Base-by-base conservation (phyloP, 164 flowering plant species). In the Nymphaea thermarum region DNA sequence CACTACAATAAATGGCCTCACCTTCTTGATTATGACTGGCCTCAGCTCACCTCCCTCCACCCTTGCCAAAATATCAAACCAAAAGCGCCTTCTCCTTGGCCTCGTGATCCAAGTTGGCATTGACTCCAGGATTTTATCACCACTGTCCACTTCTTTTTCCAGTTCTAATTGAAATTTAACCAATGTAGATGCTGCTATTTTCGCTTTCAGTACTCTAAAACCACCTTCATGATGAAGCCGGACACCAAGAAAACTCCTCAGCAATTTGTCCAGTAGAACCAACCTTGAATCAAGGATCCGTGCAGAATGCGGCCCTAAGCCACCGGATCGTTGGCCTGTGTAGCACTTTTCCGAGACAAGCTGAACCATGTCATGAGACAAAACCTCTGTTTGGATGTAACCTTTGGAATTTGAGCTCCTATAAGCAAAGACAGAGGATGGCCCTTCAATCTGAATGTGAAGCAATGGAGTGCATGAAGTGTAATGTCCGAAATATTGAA, bases 101-200 rank as follows among this genome's bases (percentile, higher is more conserved):
- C 72, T 84, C 15, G 91, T 88, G 78, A 88, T 85, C 92, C 92
- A 88, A 64, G 84, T 82, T 14, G 81, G 84, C 74, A 80, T 44
- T 43, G 72, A 75, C 4, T 70, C 68, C 69, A 69, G 64, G 41
- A 64, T 45, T 7, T 70, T 67, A 42, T 76, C 84, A 60, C 77
- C 76, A 18, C 64, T 44, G 53, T 75, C 68, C 45, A 84, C 59
- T 67, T 72, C 68, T 69, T 81, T 87, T 78, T 83, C 89, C 42
- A 90, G 17, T 68, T 86, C 89, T 72, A 88, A 65, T 64, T 72
- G 82, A 75, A 90, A 85, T 5, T 80, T 83, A 43, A 85, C 73
- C 2, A 81, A 12, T 1, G 76, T 66, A 18, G 78, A 82, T 6
- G 82, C 85, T 51, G 70, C 79, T 43, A 84, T 64, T 67, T 80